These are phyloP conservation scores for Aspergillus sp. DNA, from an alignment of 2,329 filamentous ascomycete genomes.

Conservation along the genomic window DNA sequence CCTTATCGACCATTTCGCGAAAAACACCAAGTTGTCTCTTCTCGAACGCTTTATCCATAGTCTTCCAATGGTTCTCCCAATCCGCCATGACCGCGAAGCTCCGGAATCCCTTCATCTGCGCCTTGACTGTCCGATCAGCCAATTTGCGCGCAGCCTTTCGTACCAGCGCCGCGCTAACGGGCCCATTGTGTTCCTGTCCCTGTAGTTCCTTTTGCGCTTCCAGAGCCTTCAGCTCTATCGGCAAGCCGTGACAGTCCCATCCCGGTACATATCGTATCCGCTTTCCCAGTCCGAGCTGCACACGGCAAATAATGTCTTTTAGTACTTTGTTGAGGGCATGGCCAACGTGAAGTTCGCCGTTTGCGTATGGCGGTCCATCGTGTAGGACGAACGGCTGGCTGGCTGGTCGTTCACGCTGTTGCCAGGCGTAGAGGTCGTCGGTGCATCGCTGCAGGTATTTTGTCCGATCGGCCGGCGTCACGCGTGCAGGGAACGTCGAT, in stretches of 20 bases:
- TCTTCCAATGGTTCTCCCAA: conserved; percentile 64
- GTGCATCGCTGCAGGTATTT: conserved; percentile 74
- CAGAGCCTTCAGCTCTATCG: conserved; percentile 94
- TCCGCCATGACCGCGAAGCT: conserved; percentile 66
- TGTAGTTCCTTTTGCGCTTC: conserved; percentile 54
- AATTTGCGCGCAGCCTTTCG: conserved; percentile 58
- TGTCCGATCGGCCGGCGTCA: conserved; percentile 48
- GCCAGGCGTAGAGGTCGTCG: conserved; percentile 89
- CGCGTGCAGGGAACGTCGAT: conserved; percentile 65
- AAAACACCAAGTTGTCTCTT: conserved; percentile 62
- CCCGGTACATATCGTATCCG: conserved; percentile 82
- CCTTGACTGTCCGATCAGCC: conserved; percentile 57
- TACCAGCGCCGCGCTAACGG: conserved; percentile 50
- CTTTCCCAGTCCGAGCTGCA: conserved; percentile 75
- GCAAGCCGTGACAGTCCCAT: conserved; percentile 97
- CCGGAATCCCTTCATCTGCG: conserved; percentile 61
- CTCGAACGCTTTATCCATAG: conserved; percentile 64
- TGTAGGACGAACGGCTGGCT: conserved; percentile 75
- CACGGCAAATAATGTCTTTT: conserved; percentile 88
- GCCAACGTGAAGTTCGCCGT: conserved; percentile 85
- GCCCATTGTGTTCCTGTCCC: conserved; percentile 15
- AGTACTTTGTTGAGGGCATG: conserved; percentile 96
- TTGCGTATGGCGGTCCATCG: conserved; percentile 96
- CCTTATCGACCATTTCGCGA: conserved; percentile 62
- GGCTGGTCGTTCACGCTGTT: conserved; percentile 58